Conservation (phyloP, 1,139 yeast genomes). For the Lodderomyces metapsilosis region DNA sequence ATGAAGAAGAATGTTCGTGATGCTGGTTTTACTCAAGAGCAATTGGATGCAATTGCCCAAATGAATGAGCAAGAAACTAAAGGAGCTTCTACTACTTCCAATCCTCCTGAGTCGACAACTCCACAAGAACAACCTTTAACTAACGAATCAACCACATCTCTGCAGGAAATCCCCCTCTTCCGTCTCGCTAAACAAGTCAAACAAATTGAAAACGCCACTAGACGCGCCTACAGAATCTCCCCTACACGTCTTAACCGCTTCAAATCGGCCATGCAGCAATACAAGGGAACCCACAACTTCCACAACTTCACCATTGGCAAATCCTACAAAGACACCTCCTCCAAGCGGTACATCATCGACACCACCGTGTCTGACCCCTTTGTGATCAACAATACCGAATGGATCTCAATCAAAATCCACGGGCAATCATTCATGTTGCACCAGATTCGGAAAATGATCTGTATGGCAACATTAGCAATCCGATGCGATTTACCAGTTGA, state of each 20-base stretch:
- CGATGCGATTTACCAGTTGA: slow-evolving; percentile 81
- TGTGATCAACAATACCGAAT: slow-evolving; percentile 89
- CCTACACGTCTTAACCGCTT: slow-evolving; percentile 58
- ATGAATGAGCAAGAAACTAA: slow-evolving; percentile 1
- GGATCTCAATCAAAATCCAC: slow-evolving; percentile 94
- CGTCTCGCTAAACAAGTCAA: slow-evolving; percentile 52
- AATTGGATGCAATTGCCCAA: slow-evolving; percentile 18
- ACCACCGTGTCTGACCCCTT: slow-evolving; percentile 87
- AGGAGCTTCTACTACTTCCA: background rate
- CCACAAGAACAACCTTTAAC: too few species aligned
- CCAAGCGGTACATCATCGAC: slow-evolving; percentile 76
- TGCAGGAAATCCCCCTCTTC: background rate
- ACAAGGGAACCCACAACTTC: slow-evolving; percentile 89
- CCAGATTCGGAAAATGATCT: slow-evolving; percentile 97
- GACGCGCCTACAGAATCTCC: slow-evolving; percentile 70
- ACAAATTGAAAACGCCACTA: slow-evolving; percentile 61
- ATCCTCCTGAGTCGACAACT: background rate
- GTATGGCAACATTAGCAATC: slow-evolving; percentile 85
- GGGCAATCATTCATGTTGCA: slow-evolving; percentile 99
- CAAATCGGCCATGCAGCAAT: slow-evolving; percentile 67
- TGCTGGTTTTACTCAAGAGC: slow-evolving; percentile 49
- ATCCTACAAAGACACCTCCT: slow-evolving; percentile 79
- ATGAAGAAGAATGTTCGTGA: slow-evolving; percentile 45
- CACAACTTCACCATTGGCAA: slow-evolving; percentile 94
- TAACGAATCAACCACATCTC: background rate